Conservation (phyloP, 2,329 filamentous ascomycete species). For the Cladobotryum mycophilum region DNA sequence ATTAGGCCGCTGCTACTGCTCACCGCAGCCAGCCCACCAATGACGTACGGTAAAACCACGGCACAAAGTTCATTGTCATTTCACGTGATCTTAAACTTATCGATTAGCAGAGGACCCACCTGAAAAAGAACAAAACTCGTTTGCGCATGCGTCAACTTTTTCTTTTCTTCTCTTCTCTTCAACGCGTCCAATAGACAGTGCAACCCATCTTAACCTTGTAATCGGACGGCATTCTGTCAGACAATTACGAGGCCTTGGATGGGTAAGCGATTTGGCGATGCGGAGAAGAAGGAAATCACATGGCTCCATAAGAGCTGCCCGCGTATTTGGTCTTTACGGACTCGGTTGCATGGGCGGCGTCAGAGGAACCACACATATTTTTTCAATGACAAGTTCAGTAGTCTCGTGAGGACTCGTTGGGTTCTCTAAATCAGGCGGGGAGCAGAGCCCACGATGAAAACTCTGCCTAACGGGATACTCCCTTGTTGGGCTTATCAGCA, state of each 20-base stretch:
- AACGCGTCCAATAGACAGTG: slow-evolving; percentile 85
- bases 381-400: background rate
- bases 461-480: background rate
- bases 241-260: slow-evolving; percentile 55
- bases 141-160: background rate
- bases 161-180: slow-evolving; percentile 38
- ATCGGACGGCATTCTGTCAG: slow-evolving; percentile 63
- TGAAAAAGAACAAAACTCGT: background rate
- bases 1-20: slow-evolving; percentile 6
- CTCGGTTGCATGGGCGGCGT: slow-evolving; percentile 33
- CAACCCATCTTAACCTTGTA: slow-evolving; percentile 60
- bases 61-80: background rate
- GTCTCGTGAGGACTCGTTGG: background rate
- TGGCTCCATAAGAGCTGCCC: slow-evolving; percentile 55
- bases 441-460: background rate
- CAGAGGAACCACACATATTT: slow-evolving; percentile 36
- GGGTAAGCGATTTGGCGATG: slow-evolving; percentile 54
- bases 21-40: slow-evolving; percentile 3
- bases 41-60: slow-evolving; percentile 14
- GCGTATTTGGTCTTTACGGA: slow-evolving; percentile 33
- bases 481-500: too few species aligned
- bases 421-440: background rate
- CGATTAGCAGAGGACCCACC: background rate
- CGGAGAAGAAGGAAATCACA: slow-evolving; percentile 42
- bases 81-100: slow-evolving; percentile 14